A percentile compares a stretch with the other conserved stretches of the same genome.
Evolutionary conservation across 164 flowering plant genomes (phyloP).

Genomic region (Kalanchoe fedtschenkoi): DNA sequence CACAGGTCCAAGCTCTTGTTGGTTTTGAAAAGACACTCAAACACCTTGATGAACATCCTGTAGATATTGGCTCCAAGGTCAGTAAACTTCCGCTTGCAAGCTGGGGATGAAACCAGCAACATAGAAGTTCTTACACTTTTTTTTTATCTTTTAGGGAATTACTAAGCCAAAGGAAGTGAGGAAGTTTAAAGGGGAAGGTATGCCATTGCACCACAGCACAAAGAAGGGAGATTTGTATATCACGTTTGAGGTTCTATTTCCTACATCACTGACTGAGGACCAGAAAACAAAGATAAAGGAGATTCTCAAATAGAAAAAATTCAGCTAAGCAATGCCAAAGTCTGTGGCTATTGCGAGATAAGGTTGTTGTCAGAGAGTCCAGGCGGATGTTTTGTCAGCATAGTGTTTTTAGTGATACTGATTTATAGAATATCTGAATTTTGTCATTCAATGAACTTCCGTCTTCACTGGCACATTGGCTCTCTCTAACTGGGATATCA

Average conservation of each 20-base stretch:
- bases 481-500: too few species aligned
- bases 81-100: constrained; percentile 2
- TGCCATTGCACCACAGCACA: constrained; percentile 76
- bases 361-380: neutral
- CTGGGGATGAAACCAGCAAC: neutral
- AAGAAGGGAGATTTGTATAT: constrained; percentile 89
- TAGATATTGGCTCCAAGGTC: constrained; percentile 77
- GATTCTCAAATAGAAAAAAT: constrained; percentile 33
- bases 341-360: neutral
- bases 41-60: constrained; percentile 89
- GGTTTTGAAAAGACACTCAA: constrained; percentile 91
- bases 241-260: constrained; percentile 85
- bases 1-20: constrained; percentile 92
- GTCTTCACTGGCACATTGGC: too few species aligned
- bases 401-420: neutral
- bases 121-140: neutral
- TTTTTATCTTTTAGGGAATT: constrained; percentile 47
- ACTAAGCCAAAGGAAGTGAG: constrained; percentile 92
- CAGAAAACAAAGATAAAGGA: constrained; percentile 83
- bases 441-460: too few species aligned
- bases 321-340: neutral
- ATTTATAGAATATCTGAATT: too few species aligned
- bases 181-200: constrained; percentile 92
- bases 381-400: neutral
- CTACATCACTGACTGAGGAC: constrained; percentile 70